phyloP scores from a whole-genome alignment of 2,329 filamentous ascomycete genomes.

The Aspergillus sp. region DNA sequence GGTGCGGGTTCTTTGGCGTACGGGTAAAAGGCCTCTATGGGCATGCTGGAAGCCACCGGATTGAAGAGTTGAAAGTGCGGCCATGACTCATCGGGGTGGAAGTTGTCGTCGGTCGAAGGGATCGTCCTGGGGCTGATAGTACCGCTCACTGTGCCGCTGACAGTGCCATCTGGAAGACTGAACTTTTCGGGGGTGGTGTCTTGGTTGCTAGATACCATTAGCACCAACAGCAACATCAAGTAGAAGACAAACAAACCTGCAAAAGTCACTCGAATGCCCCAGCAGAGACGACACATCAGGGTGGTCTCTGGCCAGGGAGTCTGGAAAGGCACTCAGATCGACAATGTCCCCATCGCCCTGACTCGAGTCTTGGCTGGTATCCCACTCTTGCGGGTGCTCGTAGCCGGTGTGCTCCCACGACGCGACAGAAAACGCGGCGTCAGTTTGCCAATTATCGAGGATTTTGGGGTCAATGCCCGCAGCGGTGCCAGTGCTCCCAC shows the following conservation, averaged over 20 bases:
- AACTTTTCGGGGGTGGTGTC: conserved; percentile 28
- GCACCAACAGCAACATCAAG: too few species aligned
- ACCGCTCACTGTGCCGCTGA: conserved; percentile 28
- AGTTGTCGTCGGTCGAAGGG: conserved; percentile 33
- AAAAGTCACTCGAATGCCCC: conserved; percentile 19
- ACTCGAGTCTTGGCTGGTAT: conserved; percentile 35
- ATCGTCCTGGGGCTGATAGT: conserved; percentile 34
- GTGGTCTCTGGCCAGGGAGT: conserved; percentile 18
- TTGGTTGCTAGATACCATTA: conserved; percentile 24
- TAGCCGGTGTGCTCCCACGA: conserved; percentile 33
- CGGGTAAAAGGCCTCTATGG: conserved; percentile 28
- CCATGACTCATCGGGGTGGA: conserved; percentile 33
- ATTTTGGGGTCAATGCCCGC: conserved; percentile 40
- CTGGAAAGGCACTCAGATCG: conserved; percentile 27
- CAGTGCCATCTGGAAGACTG: conserved; percentile 21
- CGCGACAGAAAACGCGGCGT: conserved; percentile 26
- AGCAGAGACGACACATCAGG: conserved; percentile 16
- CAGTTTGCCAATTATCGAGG: conserved; percentile 36
- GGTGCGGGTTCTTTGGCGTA: conserved; percentile 25
- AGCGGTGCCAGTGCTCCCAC: conserved; percentile 29
- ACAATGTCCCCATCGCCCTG: conserved; percentile 31
- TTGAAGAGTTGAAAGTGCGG: conserved; percentile 33
- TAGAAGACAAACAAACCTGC: too few species aligned
- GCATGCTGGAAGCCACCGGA: conserved; percentile 25
- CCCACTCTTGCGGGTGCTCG: conserved; percentile 34